phyloP scores from a whole-genome alignment of 1,139 yeast species.

The Zygoascus hellenicus region DNA sequence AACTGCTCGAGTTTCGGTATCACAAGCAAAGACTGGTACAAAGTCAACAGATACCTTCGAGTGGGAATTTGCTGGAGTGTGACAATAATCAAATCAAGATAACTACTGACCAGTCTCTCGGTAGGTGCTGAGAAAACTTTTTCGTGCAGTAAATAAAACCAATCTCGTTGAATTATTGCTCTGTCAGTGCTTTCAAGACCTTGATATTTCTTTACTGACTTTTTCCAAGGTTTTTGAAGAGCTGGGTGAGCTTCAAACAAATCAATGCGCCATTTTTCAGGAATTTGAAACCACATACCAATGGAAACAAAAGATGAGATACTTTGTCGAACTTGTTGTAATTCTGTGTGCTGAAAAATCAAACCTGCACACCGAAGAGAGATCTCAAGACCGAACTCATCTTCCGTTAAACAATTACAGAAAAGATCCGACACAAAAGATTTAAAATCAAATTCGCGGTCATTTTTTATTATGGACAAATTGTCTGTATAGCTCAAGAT shows the following conservation, averaged over 20 bases:
- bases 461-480: too few species aligned
- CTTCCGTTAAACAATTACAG: neutral
- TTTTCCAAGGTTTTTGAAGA: slow-evolving; percentile 28
- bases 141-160: neutral
- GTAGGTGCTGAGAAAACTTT: neutral
- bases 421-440: neutral
- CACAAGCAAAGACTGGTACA: slow-evolving; percentile 32
- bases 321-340: slow-evolving; percentile 25
- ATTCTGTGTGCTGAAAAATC: slow-evolving; percentile 17
- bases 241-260: slow-evolving; percentile 19
- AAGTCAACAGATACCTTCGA: slow-evolving; percentile 35
- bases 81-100: slow-evolving; percentile 30
- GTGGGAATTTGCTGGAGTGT: slow-evolving; percentile 42
- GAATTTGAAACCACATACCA: slow-evolving; percentile 35
- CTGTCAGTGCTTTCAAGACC: slow-evolving; percentile 13
- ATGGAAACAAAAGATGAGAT: slow-evolving; percentile 39
- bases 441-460: too few species aligned
- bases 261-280: slow-evolving; percentile 20
- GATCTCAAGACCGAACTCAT: neutral
- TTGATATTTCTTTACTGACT: slow-evolving; percentile 21
- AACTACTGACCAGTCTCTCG: slow-evolving; percentile 2
- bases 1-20: slow-evolving; percentile 10
- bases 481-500: too few species aligned
- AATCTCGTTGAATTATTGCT: slow-evolving; percentile 8
- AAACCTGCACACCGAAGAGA: neutral